Base-by-base conservation (phyloP, 441 rosid genomes). In the Heliophila coronopifolia region DNA sequence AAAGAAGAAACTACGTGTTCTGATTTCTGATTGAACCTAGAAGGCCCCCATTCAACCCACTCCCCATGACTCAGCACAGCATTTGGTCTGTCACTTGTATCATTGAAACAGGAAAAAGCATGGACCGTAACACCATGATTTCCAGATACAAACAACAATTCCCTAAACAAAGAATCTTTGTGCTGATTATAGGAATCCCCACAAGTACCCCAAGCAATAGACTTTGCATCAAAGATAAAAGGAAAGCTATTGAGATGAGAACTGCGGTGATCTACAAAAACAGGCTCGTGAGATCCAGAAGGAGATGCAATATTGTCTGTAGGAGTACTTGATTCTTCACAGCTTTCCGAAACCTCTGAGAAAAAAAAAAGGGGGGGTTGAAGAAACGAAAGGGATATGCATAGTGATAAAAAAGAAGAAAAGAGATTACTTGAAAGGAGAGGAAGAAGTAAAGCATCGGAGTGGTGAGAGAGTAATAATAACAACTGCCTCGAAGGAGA, bases 1-100 rank as follows among this genome's bases (percentile, higher is more conserved):
- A 46, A 63, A 37, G 74, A 57, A 19, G 76, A 59, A 44, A 48
- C 59, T 65, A 59, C 63, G 45, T 39, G 52, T 57, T 72, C 78
- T 1, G 44, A 37, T 50, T 61, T 65, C 61, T 67, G 61, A 60
- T 69, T 40, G 43, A 66, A 61, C 45, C 60, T 44, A 34, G 65
- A 71, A 65, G 99, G 94, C 25, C 96, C 95, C 97, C 99, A 92
- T 41, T 86, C 76, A 59, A 80, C 86, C 99, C 97, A 88, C 59
- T 78, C 70, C 63, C 97, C 99, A 55, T 68, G 66, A 70, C 50
- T 67, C 54, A 59, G 63, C 54, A 77, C 77, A 51, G 65, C 75
- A 53, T 72, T 77, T 53, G 57, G 34, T 24, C 30, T 23, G 58
- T 68, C 74, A 67, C 46, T 45, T 36, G 57, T 46, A 37, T 61